These are phyloP conservation scores for Penicillium sp. DNA, from an alignment of 2,329 filamentous ascomycete species.

Conservation along the genomic window DNA sequence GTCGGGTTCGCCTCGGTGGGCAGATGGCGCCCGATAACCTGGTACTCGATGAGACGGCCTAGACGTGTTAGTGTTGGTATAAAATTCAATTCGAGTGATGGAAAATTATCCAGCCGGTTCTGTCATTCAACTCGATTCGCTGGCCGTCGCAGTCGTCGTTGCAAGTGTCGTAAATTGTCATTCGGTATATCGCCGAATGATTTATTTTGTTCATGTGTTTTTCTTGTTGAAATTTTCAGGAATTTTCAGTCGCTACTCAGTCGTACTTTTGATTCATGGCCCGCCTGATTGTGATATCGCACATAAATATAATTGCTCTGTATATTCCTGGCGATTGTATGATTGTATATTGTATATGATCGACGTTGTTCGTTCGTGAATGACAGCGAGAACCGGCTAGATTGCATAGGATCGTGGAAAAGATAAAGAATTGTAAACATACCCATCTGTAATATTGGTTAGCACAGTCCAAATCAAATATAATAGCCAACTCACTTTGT, in stretches of 20 bases:
- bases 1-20: slow-evolving; percentile 95
- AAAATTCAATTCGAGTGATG: not conserved
- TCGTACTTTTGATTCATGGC: too few species aligned
- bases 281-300: too few species aligned
- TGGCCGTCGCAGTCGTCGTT: not conserved
- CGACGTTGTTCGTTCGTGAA: not conserved
- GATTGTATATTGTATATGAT: not conserved
- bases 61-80: slow-evolving; percentile 27
- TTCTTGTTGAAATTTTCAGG: not conserved
- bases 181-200: not conserved
- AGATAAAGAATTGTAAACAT: slow-evolving; percentile 38
- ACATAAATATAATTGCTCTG: not conserved
- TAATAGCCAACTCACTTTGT: slow-evolving; percentile 18
- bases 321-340: not conserved
- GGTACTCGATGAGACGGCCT: slow-evolving; percentile 99
- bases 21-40: slow-evolving; percentile 99
- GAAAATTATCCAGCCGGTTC: slow-evolving; percentile 10
- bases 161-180: not conserved
- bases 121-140: too few species aligned
- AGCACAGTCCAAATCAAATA: slow-evolving; percentile 16
- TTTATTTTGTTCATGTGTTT: not conserved
- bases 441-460: slow-evolving; percentile 54
- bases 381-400: slow-evolving; percentile 12
- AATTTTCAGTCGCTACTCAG: not conserved
- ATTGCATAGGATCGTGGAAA: not conserved